Conservation (phyloP, 345 rosid genomes). For the Citrus australasica region DNA sequence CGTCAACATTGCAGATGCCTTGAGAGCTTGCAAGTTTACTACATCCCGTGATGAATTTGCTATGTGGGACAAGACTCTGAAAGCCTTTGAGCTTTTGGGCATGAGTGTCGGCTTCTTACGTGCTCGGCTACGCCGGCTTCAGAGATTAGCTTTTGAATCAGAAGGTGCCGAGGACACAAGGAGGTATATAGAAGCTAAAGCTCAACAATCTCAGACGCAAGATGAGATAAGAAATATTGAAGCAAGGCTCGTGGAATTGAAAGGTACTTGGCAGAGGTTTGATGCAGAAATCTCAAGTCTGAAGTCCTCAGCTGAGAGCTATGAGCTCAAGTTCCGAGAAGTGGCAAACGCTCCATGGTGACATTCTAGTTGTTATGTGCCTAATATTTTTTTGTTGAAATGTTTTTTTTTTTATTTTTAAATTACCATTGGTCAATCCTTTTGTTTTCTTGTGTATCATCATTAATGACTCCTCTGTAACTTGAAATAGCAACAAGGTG, state of each 20-base stretch:
- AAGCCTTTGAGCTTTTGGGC: conserved; percentile 63
- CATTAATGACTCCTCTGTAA: not conserved
- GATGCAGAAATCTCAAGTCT: conserved; percentile 36
- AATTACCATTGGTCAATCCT: not conserved
- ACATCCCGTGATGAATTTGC: conserved; percentile 47
- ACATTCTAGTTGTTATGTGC: conserved; percentile 7
- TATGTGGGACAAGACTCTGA: conserved; percentile 53
- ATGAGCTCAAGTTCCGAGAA: conserved; percentile 45
- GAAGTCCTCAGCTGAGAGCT: conserved; percentile 43
- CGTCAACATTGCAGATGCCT: conserved; percentile 54
- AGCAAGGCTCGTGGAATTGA: conserved; percentile 47
- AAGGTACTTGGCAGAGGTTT: conserved; percentile 32
- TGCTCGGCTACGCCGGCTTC: conserved; percentile 38
- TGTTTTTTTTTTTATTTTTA: not conserved
- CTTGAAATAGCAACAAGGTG: conserved; percentile 7
- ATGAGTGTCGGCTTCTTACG: conserved; percentile 65
- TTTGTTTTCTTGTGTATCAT: not conserved
- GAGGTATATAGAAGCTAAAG: conserved; percentile 55
- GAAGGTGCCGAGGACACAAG: conserved; percentile 44
- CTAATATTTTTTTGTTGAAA: not conserved
- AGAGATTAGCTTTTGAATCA: conserved; percentile 44
- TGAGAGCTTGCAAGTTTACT: conserved; percentile 45
- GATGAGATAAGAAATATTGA: conserved; percentile 47
- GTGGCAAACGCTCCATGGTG: conserved; percentile 58
- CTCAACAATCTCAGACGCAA: conserved; percentile 23